Evolutionary conservation across 352 stramenopile genomes (phyloP), one percentile per base, ranked within the genome.

Genomic region (Phytophthora pinifolia): DNA sequence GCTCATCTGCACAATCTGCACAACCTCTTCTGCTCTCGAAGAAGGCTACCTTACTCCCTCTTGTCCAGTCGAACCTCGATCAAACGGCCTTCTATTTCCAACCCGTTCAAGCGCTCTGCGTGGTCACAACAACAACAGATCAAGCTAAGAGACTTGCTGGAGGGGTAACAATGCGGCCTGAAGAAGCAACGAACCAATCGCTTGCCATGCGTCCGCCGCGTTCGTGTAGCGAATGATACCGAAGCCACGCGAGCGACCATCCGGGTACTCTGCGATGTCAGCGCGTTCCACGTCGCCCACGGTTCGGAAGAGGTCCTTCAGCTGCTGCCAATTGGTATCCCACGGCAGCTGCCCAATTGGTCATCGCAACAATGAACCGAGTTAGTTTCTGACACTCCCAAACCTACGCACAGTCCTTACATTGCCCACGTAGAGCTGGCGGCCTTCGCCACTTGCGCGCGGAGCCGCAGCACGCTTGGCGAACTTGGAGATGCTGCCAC

Each of bases 361-460:
- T 43, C 52, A 41, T 18, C 30, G 32, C 25, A 59, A n/a, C 1
- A 31, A 45, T 17, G 17, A 41, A 53, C 25, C 58, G 30, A 20
- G 25, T 14, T 10, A 15, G 7, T 27, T 27, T 3, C 22, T 27
- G 22, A 47, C n/a, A n/a, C n/a, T n/a, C n/a, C n/a, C n/a, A n/a
- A n/a, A n/a, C n/a, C n/a, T n/a, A n/a, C n/a, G n/a, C n/a, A n/a
- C n/a, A n/a, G n/a, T n/a, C n/a, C n/a, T n/a, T n/a, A 94, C 83
- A 53, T 92, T 92, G 42, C 79, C 79, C 12, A 94, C 76, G 62
- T 87, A 91, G 33, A 93, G 70, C 50, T 79, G 81, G 29, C 62
- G 72, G 10, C 63, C 56, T 25, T 77, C 65, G 9, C 62, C 50
- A 2, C n/a, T 47, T 15, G 53, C 51, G 46, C 48, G 37, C 31